Base-by-base conservation (phyloP, 768 basidiomycete genomes). In the Cystoderma amianthinum region DNA sequence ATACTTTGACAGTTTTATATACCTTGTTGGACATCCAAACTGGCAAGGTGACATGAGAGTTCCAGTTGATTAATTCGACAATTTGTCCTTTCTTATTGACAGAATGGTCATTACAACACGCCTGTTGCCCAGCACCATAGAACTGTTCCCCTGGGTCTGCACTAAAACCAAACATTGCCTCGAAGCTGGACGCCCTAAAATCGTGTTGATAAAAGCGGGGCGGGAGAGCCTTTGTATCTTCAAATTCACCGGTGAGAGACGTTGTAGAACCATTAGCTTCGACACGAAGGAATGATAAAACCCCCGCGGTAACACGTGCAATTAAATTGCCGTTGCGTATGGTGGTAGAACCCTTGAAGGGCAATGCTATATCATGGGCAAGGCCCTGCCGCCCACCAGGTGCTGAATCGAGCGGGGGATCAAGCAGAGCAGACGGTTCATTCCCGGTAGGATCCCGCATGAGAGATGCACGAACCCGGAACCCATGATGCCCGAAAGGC, bases 21-120 rank as follows among this genome's bases (percentile, higher is more conserved):
- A 58, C 62, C 50, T 62, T 65, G 52, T 60, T 62, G 10, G 63
- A 63, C 61, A 63, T 65, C 41, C 60, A 61, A 18, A 65, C 50
- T 2, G 63, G 63, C 9, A 65, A 36, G 9, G 62, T 54, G 15
- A 61, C 59, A 44, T 63, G 60, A 2, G 62, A 62, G 39, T 65
- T 64, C 41, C 51, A 65, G 37, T 64, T 64, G 23, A 63, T 56
- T 15, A 65, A 41, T 43, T 65, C 63, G 13, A 64, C 53, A n/a
- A 59, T 57, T 38, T 66, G 61, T 2, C 61, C 58, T 51, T 65
- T 65, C 53, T 64, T 62, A 44, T 64, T 64, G 2, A 66, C 57
- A 1, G 60, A 53, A 42, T 63, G 48, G 37, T 64, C 63, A 11
- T 54, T 58, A 44, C 63, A 65, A 43, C 63, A 64, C 7, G 62